phyloP scores from a whole-genome alignment of 2,329 filamentous ascomycete species.

The Monilinia aucupariae region DNA sequence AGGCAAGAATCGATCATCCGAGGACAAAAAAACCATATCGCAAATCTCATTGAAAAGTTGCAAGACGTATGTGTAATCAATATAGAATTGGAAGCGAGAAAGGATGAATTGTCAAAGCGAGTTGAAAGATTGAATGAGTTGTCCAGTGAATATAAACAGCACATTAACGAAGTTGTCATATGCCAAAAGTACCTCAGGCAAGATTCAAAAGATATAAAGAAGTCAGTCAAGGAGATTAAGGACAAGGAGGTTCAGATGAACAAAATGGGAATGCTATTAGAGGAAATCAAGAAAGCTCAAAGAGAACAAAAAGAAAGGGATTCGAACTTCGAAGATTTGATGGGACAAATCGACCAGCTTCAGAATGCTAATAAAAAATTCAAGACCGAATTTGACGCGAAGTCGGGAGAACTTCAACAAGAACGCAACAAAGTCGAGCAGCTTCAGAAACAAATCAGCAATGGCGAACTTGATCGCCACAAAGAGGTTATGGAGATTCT shows the following conservation, averaged over 20 bases:
- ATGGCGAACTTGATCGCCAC: slow-evolving; percentile 7
- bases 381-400: background rate
- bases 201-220: slow-evolving; percentile 11
- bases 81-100: slow-evolving; percentile 20
- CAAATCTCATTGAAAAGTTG: slow-evolving; percentile 17
- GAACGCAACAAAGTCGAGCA: background rate
- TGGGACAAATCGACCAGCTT: background rate
- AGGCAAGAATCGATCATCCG: background rate
- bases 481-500: slow-evolving; percentile 26
- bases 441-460: slow-evolving; percentile 4
- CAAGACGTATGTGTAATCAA: slow-evolving; percentile 8
- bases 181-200: slow-evolving; percentile 24
- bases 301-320: background rate
- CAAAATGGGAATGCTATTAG: background rate
- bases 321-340: background rate
- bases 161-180: slow-evolving; percentile 35
- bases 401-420: background rate
- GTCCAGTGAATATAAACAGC: slow-evolving; percentile 30
- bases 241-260: background rate
- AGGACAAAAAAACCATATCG: slow-evolving; percentile 15
- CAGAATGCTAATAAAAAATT: background rate
- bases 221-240: background rate
- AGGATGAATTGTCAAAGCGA: slow-evolving; percentile 22
- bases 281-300: slow-evolving; percentile 10
- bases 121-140: slow-evolving; percentile 28